Percentiles rank a stretch among this genome's conserved stretches.
Conservation (phyloP, 2,329 filamentous ascomycete species). For the Monilinia polystroma region DNA sequence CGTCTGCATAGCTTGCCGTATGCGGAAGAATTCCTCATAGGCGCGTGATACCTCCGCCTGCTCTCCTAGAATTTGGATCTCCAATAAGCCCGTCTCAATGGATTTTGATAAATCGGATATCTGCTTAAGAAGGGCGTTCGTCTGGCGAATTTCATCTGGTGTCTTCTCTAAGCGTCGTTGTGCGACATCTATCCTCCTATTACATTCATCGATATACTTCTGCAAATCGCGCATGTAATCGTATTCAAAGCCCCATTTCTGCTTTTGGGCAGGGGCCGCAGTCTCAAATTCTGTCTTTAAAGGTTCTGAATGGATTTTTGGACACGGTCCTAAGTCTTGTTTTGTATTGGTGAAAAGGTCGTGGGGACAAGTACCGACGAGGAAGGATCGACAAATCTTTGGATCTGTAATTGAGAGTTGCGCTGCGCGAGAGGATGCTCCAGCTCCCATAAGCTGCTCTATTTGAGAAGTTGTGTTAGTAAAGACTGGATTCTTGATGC, state of each 20-base stretch:
- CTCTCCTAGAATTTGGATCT: conserved; percentile 83
- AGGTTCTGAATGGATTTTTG: conserved; percentile 83
- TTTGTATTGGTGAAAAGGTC: conserved; percentile 99
- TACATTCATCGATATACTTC: conserved; percentile 96
- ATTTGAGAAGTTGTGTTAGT: conserved; percentile 27
- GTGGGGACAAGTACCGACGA: conserved; percentile 92
- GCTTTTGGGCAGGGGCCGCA: conserved; percentile 66
- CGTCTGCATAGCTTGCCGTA: conserved; percentile 74
- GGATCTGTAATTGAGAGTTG: conserved; percentile 87
- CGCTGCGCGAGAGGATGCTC: conserved; percentile 68
- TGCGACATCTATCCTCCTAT: conserved; percentile 85
- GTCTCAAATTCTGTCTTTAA: conserved; percentile 86
- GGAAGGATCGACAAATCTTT: conserved; percentile 92
- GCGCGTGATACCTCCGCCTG: conserved; percentile 77
- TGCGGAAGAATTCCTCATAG: conserved; percentile 83
- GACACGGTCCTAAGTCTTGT: conserved; percentile 88
- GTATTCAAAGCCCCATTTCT: conserved; percentile 79
- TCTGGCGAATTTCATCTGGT: conserved; percentile 94
- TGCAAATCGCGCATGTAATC: conserved; percentile 96
- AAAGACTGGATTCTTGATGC: neutral
- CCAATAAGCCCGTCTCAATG: conserved; percentile 78
- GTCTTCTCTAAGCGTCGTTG: conserved; percentile 94
- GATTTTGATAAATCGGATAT: conserved; percentile 79
- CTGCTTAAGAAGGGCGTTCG: conserved; percentile 80
- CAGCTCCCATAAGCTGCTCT: conserved; percentile 91